Conservation (phyloP, 106 monocot species). For the Iris macrosiphon region DNA sequence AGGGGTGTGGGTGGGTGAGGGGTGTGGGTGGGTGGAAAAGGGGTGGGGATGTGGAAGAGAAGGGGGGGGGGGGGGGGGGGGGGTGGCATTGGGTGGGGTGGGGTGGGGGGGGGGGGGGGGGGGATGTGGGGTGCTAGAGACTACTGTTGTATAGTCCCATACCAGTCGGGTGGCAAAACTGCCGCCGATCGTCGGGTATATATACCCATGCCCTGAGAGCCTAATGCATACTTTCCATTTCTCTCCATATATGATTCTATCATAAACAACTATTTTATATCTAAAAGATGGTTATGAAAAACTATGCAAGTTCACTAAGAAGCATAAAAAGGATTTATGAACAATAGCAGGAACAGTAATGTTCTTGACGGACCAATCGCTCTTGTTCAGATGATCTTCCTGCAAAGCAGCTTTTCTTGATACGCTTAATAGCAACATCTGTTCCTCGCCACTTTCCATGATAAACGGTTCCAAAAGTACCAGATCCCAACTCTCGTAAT, state of each 20-base stretch:
- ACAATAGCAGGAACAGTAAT: background rate
- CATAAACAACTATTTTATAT: no score
- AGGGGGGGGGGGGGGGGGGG: no score
- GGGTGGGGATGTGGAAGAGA: no score
- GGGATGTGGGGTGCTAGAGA: no score
- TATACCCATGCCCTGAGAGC: no score
- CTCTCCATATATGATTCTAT: no score
- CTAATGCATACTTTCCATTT: no score
- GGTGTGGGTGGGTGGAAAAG: no score
- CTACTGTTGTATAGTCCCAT: background rate
- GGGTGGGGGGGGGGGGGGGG: no score
- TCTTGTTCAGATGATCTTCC: conserved; percentile 82
- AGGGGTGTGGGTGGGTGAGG: no score
- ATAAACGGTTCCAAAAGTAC: conserved; percentile 93
- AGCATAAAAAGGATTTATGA: background rate
- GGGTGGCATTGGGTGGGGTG: no score
- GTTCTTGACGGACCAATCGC: conserved; percentile 40
- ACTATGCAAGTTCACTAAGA: background rate
- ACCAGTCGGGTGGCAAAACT: background rate
- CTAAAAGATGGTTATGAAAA: background rate
- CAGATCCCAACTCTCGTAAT: conserved; percentile 73
- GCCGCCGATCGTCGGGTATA: no score
- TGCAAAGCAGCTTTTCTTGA: conserved; percentile 84
- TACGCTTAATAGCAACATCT: conserved; percentile 86
- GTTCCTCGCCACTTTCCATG: conserved; percentile 94